phyloP scores from a whole-genome alignment of 2,329 filamentous ascomycete genomes.

The Aphanoascus verrucosus region DNA sequence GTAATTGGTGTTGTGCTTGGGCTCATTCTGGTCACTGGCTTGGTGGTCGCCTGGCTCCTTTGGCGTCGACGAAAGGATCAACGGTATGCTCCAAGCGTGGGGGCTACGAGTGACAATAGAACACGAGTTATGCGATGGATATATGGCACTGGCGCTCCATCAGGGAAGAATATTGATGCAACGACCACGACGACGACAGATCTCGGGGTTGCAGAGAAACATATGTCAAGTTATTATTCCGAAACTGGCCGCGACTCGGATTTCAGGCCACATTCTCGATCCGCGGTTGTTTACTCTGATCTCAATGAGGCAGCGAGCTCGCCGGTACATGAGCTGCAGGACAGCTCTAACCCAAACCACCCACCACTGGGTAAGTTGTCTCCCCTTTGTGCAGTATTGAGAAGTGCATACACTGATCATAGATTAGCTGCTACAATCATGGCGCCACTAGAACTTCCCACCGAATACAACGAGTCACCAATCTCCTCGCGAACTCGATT shows the following conservation, averaged over 20 bases:
- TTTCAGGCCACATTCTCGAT: constrained; percentile 12
- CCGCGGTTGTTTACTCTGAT: constrained; percentile 11
- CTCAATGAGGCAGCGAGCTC: constrained; percentile 20
- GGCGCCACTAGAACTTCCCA: constrained; percentile 14
- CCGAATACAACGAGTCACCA: constrained; percentile 14
- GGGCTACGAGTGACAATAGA: constrained; percentile 39
- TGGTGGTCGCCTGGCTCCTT: constrained; percentile 45
- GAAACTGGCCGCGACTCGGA: constrained; percentile 14
- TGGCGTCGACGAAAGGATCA: constrained; percentile 35
- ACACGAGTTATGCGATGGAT: constrained; percentile 46
- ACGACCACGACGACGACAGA: constrained; percentile 19
- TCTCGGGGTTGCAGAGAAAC: constrained; percentile 15
- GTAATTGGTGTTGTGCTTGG: constrained; percentile 53
- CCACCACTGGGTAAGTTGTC: too few species aligned
- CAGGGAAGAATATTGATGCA: constrained; percentile 20
- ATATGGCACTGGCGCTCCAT: constrained; percentile 26
- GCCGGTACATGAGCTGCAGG: constrained; percentile 26
- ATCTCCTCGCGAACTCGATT: constrained; percentile 14
- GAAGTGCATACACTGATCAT: too few species aligned
- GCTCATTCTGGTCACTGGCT: constrained; percentile 44
- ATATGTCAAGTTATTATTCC: constrained; percentile 12
- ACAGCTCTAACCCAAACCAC: constrained; percentile 15
- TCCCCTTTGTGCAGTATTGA: too few species aligned
- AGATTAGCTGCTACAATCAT: constrained; percentile 7
- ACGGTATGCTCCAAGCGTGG: constrained; percentile 32